Conservation (phyloP, 352 stramenopile genomes). For the Phytopythium boreale region DNA sequence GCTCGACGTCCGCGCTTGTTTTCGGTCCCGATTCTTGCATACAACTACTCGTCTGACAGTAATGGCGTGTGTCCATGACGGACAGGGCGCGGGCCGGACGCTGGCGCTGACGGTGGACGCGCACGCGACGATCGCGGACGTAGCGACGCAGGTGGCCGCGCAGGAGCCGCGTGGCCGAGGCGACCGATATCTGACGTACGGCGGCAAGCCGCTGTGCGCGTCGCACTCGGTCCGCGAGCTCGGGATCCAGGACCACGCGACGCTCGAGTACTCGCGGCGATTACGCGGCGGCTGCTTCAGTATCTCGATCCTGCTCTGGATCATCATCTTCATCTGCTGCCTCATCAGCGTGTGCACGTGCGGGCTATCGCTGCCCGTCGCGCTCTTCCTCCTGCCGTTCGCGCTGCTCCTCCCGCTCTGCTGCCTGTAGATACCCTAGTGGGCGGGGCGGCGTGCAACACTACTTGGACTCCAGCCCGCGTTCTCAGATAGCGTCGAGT, state of each 20-base stretch:
- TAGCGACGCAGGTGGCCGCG: conserved; percentile 30
- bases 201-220: conserved; percentile 50
- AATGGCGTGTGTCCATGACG: not conserved
- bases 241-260: conserved; percentile 66
- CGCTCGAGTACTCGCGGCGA: conserved; percentile 40
- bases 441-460: no score
- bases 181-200: conserved; percentile 51
- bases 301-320: conserved; percentile 75
- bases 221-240: conserved; percentile 52
- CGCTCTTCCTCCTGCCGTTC: conserved; percentile 51
- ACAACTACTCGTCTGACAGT: not conserved
- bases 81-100: conserved; percentile 36
- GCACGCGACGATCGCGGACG: conserved; percentile 30
- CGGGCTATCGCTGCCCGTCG: conserved; percentile 57
- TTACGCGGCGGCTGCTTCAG: conserved; percentile 65
- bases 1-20: not conserved
- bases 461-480: not conserved
- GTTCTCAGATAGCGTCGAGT: not conserved
- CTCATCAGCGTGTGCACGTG: conserved; percentile 73
- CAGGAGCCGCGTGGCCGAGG: conserved; percentile 9
- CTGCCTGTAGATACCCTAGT: conserved; percentile 40
- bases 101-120: conserved; percentile 31
- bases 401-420: conserved; percentile 65
- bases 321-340: conserved; percentile 73
- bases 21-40: no score